Base-by-base conservation (phyloP, 2,329 filamentous ascomycete genomes). In the Pestalotiopsis sp. region DNA sequence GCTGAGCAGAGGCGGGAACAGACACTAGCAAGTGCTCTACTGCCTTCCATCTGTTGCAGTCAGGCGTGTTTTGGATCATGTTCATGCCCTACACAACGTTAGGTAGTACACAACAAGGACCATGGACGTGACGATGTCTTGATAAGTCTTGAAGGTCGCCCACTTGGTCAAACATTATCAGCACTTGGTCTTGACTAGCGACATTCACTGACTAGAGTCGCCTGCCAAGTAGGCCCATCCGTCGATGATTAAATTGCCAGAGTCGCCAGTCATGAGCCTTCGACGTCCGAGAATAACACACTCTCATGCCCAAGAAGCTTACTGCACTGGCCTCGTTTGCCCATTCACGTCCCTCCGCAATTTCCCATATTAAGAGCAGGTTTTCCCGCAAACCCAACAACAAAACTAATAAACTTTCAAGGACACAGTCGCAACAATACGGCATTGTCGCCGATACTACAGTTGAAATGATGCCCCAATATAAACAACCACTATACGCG, bases 401-500 rank as follows among this genome's bases (percentile, higher is more conserved):
- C 20, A 25, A 20, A 61, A 36, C 14, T 27, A 13, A 61, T 27
- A 61, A 52, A 36, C 13, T 9, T 17, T 27, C 11, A 20, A 61
- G 36, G n/a, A 61, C 36, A n/a, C 59, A 61, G 17, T 61, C 31
- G 59, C 59, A 61, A 36, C 25, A 25, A 52, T 38, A n/a, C 25
- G 25, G 27, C 25, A 56, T 57, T 45, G 31, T 17, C 38, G 62
- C 38, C 38, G 62, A 61, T 27, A 61, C 45, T 52, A 52, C 39
- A 23, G 36, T 39, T n/a, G 65, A 38, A 67, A 67, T 61, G 56
- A 67, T n/a, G 65, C 27, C 52, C 52, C 56, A 61, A 31, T 45
- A 25, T 41, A 59, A 59, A n/a, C 64, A 17, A 52, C 45, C 52
- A 61, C 65, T 27, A 59, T 67, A 67, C 65, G 56, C 65, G 65